Conservation (phyloP, 352 stramenopile species). For the Sclerospora graminicola region DNA sequence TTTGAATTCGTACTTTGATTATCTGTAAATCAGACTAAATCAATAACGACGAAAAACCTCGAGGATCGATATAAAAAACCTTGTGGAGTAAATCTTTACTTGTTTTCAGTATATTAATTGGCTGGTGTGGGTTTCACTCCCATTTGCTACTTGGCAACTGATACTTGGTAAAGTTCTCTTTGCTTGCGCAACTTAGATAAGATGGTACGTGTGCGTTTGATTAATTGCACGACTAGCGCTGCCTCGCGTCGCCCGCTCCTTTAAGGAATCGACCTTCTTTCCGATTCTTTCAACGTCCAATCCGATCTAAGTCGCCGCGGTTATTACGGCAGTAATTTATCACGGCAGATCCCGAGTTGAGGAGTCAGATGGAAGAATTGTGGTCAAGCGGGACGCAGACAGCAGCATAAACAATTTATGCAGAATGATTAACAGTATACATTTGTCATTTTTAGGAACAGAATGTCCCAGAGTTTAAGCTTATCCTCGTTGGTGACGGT, state of each 20-base stretch:
- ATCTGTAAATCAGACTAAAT: too few species aligned
- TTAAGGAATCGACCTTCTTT: neutral
- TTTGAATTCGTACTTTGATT: too few species aligned
- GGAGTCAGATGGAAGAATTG: too few species aligned
- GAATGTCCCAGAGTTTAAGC: conserved; percentile 98
- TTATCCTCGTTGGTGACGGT: conserved; percentile 99
- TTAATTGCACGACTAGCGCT: neutral
- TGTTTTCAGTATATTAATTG: conserved; percentile 25
- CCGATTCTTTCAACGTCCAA: conserved; percentile 1
- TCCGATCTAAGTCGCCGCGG: too few species aligned
- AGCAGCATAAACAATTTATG: too few species aligned
- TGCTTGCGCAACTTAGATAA: conserved; percentile 14
- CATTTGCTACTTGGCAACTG: conserved; percentile 19
- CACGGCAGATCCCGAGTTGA: too few species aligned
- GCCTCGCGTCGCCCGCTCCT: neutral
- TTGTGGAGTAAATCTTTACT: conserved; percentile 8
- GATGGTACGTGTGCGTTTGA: conserved; percentile 20
- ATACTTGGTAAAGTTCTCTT: conserved; percentile 34
- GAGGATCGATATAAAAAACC: conserved; percentile 6
- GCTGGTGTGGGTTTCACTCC: conserved; percentile 35
- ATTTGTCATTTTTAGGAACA: conserved; percentile 25
- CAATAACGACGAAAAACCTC: neutral
- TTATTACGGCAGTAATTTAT: too few species aligned
- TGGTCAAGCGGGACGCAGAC: too few species aligned
- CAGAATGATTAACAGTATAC: conserved; percentile 6